Conservation (phyloP, 2,329 filamentous ascomycete species). For the Nigrograna mackinnonii region DNA sequence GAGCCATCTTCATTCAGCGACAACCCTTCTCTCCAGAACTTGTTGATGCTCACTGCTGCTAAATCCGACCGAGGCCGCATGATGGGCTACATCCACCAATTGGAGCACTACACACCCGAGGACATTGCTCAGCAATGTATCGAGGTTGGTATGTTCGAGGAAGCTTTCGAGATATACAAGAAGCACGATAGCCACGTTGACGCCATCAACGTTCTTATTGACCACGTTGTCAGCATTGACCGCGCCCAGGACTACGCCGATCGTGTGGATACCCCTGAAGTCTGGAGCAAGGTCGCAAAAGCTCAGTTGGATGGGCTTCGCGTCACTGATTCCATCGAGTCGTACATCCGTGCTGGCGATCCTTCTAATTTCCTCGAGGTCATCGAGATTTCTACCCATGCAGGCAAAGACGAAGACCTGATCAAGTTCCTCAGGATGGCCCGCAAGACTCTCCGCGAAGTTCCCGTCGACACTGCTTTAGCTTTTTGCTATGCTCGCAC, state of each 20-base stretch:
- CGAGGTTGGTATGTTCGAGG: conserved; percentile 91
- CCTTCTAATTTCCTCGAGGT: conserved; percentile 93
- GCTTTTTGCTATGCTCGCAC: conserved; percentile 93
- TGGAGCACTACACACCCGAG: conserved; percentile 86
- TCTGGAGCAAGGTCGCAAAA: conserved; percentile 98
- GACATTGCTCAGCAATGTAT: conserved; percentile 94
- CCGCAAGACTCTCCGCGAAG: conserved; percentile 92
- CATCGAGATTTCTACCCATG: conserved; percentile 92
- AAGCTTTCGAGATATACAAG: conserved; percentile 98
- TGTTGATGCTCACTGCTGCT: conserved; percentile 93
- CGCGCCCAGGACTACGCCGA: conserved; percentile 95
- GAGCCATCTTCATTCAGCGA: conserved; percentile 99
- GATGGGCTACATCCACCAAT: conserved; percentile 93
- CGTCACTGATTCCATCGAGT: conserved; percentile 89
- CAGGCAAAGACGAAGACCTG: conserved; percentile 96
- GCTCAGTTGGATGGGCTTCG: conserved; percentile 95
- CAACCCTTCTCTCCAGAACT: conserved; percentile 93
- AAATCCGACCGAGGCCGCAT: conserved; percentile 95
- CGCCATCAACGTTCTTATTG: conserved; percentile 89
- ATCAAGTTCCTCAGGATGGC: conserved; percentile 98
- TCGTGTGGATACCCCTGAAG: conserved; percentile 88
- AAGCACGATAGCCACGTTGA: conserved; percentile 89
- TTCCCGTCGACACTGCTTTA: conserved; percentile 88
- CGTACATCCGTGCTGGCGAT: conserved; percentile 94
- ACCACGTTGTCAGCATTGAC: conserved; percentile 97